These are phyloP conservation scores for Clavispora phyllophila DNA, from an alignment of 805 yeast genomes.

Conservation along the genomic window DNA sequence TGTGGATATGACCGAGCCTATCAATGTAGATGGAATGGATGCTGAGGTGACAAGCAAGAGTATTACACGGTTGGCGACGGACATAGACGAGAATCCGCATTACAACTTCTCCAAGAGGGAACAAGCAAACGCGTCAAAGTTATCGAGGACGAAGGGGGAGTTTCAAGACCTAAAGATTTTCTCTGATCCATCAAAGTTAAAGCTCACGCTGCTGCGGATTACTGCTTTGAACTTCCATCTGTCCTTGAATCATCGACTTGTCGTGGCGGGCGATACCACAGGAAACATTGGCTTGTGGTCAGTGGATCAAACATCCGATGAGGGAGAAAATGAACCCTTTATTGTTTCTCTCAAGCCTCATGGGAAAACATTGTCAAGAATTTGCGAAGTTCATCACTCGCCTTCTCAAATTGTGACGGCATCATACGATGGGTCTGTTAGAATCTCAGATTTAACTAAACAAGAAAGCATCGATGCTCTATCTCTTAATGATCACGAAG, in stretches of 20 bases:
- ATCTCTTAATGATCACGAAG: slow-evolving; percentile 46
- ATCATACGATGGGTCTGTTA: slow-evolving; percentile 84
- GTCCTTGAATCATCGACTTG: slow-evolving; percentile 49
- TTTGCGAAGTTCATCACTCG: slow-evolving; percentile 47
- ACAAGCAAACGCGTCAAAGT: too few relatives aligned
- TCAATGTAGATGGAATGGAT: neutral
- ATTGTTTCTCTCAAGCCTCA: slow-evolving; percentile 69
- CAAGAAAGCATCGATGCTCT: slow-evolving; percentile 50
- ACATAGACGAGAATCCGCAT: neutral
- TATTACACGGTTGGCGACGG: neutral
- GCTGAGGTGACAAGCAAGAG: neutral
- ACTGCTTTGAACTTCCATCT: slow-evolving; percentile 79
- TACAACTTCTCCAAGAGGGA: neutral
- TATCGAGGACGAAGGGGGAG: slow-evolving; percentile 34
- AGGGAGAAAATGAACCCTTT: slow-evolving; percentile 42
- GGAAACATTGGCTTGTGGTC: slow-evolving; percentile 92
- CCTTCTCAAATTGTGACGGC: slow-evolving; percentile 58
- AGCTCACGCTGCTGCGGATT: slow-evolving; percentile 67
- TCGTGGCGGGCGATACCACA: slow-evolving; percentile 83
- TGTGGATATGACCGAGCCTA: neutral
- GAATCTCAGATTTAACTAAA: slow-evolving; percentile 63
- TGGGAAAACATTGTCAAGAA: slow-evolving; percentile 64
- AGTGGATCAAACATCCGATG: slow-evolving; percentile 43
- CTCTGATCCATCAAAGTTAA: slow-evolving; percentile 60
- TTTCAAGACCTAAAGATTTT: slow-evolving; percentile 20